phyloP scores from a whole-genome alignment of 345 rosid species.

The Bretschneidera sinensis region DNA sequence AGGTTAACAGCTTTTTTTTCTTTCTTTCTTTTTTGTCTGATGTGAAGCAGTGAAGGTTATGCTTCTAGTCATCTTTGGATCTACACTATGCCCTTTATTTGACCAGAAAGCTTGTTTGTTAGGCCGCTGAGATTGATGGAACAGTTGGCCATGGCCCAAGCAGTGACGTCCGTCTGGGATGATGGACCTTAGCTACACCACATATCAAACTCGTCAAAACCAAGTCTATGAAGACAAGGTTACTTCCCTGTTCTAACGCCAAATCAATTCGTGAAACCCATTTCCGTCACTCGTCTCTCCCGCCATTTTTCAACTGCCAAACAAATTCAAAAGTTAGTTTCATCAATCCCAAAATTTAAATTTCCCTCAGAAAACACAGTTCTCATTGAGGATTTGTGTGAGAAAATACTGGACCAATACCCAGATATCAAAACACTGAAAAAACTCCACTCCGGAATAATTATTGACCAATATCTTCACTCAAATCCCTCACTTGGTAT shows the following conservation, averaged over 20 bases:
- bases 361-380: slow-evolving; percentile 9
- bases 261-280: slow-evolving; percentile 34
- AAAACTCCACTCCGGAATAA: slow-evolving; percentile 39
- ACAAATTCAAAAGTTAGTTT: slow-evolving; percentile 12
- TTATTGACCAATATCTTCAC: slow-evolving; percentile 24
- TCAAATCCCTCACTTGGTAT: slow-evolving; percentile 44
- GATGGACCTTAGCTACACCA: no score
- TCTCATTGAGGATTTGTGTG: slow-evolving; percentile 28
- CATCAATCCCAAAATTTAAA: slow-evolving; percentile 14
- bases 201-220: not conserved
- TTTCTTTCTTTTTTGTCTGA: no score
- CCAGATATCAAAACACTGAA: slow-evolving; percentile 45
- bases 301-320: slow-evolving; percentile 25
- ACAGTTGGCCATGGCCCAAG: no score
- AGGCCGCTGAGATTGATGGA: no score
- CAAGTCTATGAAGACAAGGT: not conserved
- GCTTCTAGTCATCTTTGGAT: no score
- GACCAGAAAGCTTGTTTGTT: no score
- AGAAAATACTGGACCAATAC: slow-evolving; percentile 41
- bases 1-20: no score
- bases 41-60: no score
- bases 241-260: not conserved
- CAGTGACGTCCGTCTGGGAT: no score
- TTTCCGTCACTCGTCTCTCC: slow-evolving; percentile 23
- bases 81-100: no score